Evolutionary conservation across 2,329 filamentous ascomycete species (phyloP).

Genomic region (Fonsecaea nubica): DNA sequence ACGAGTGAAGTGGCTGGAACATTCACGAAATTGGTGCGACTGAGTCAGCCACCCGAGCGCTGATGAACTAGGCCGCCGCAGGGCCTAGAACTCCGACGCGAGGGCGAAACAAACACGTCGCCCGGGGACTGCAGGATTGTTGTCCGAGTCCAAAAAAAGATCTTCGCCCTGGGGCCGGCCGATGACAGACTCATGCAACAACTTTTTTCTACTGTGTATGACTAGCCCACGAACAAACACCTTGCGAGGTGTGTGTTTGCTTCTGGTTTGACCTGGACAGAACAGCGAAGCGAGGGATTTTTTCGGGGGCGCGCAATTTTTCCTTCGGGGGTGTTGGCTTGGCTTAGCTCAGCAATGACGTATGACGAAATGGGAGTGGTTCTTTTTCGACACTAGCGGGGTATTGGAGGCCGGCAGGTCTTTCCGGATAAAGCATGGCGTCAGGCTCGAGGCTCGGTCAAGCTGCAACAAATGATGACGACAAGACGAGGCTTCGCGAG

Average conservation of each 20-base stretch:
- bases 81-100: not conserved
- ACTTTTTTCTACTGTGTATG: not conserved
- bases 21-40: conserved; percentile 6
- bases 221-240: not conserved
- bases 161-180: not conserved
- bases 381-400: conserved; percentile 9
- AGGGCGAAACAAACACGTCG: not conserved
- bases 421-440: conserved; percentile 20
- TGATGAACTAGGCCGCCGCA: not conserved
- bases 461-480: conserved; percentile 1
- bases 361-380: conserved; percentile 15
- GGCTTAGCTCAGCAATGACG: conserved; percentile 22
- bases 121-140: not conserved
- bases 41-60: conserved; percentile 14
- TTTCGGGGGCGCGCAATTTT: conserved; percentile 13
- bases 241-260: conserved; percentile 14
- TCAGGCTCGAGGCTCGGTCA: conserved; percentile 5
- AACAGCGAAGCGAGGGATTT: conserved; percentile 14
- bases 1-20: conserved; percentile 13
- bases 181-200: not conserved
- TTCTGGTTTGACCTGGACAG: conserved; percentile 1
- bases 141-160: not conserved
- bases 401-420: not conserved
- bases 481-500: conserved; percentile 2
- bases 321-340: conserved; percentile 5